Evolutionary conservation across 345 rosid genomes (phyloP), one percentile per base, ranked within the genome.

Genomic region (Lepidium didymum): DNA sequence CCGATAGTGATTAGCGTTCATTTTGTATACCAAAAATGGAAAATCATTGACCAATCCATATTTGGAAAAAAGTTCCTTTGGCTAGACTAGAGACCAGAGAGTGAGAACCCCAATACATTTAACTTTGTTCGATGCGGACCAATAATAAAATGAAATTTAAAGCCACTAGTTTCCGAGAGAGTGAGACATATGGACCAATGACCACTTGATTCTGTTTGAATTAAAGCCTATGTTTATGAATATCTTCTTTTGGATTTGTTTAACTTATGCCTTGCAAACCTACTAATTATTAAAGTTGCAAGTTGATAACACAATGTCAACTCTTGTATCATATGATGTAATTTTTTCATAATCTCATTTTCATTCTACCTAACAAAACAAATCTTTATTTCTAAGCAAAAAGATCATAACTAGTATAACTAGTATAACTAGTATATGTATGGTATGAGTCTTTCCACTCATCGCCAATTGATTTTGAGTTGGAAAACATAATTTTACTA

Each of bases 41-140:
- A 67, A 43, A 41, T 18, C 7, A 11, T 23, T 64, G 43, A 53
- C 35, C 56, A 62, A 67, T 58, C 88, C 79, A 75, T 62, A 67
- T 78, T 68, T 69, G 78, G 88, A 72, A 80, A 81, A 74, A 65
- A 40, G 31, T 56, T 29, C 31, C 23, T 40, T 68, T 45, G 70
- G 49, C 18, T 34, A 23, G 4, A 29, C 33, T 63, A 29, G 33
- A 29, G 33, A 29, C 33, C 33, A 29, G 56, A 44, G 62, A 14
- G 33, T 33, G 36, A 23, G 33, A 44, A 23, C 34, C 52, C 73
- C 67, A 34, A 58, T 33, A 60, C 49, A 42, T 6, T 33, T 68
- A 29, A 15, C 68, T 43, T 53, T 27, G 43, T 52, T 52, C 77
- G 29, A 73, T 66, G 68, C 35, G 56, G 25, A 43, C 47, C 35